Conservation (phyloP, 768 basidiomycete genomes). For the Leccinum broughii region DNA sequence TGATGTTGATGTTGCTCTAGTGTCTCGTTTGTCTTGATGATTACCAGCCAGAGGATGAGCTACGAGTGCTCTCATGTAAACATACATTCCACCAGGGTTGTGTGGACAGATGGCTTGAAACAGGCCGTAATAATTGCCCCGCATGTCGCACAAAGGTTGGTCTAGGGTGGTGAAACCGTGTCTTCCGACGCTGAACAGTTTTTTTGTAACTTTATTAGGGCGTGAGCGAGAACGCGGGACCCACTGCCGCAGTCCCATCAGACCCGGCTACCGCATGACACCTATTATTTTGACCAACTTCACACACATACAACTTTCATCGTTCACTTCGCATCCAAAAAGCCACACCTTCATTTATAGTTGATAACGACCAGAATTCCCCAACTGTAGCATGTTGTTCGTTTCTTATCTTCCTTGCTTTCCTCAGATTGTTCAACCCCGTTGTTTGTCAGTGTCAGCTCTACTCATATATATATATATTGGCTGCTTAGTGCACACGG, state of each 20-base stretch:
- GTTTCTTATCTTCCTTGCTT: conserved; percentile 10
- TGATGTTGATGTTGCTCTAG: conserved; percentile 35
- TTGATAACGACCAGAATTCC: conserved; percentile 7
- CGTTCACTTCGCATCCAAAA: conserved; percentile 6
- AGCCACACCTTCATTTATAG: conserved; percentile 21
- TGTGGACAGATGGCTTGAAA: conserved; percentile 86
- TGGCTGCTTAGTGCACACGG: conserved; percentile 19
- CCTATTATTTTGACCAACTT: not conserved
- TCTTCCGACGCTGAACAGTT: not conserved
- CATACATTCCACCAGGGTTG: conserved; percentile 91
- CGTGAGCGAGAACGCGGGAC: conserved; percentile 23
- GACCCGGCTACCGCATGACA: conserved; percentile 10
- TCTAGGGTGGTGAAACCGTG: not conserved
- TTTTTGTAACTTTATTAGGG: conserved; percentile 21
- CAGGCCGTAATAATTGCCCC: conserved; percentile 88
- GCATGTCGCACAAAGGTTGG: conserved; percentile 80
- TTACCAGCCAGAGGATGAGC: conserved; percentile 73
- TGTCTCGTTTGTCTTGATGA: conserved; percentile 89
- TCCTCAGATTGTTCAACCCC: conserved; percentile 11
- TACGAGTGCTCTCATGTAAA: conserved; percentile 78
- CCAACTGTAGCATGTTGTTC: conserved; percentile 31
- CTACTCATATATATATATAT: conserved; percentile 29
- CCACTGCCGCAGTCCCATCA: conserved; percentile 8
- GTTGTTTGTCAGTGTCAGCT: conserved; percentile 7
- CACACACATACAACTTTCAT: conserved; percentile 1